A percentile compares a stretch with the other conserved stretches of the same genome.
phyloP scores from a whole-genome alignment of 2,329 filamentous ascomycete species.

The Spiromastix sp. region DNA sequence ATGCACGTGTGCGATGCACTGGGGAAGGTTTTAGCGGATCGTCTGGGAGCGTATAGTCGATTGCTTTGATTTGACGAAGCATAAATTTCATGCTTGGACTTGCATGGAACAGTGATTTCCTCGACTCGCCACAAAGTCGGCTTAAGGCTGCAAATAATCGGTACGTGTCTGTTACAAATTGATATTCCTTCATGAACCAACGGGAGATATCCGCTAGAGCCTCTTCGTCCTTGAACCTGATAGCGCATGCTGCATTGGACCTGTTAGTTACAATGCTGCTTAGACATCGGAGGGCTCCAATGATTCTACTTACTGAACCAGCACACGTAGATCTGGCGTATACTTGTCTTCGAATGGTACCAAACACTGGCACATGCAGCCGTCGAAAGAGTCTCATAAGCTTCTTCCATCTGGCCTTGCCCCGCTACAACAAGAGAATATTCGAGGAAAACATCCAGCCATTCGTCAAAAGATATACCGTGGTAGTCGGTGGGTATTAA shows the following conservation, averaged over 20 bases:
- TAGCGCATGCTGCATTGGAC: conserved; percentile 56
- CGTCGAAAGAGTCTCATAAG: conserved; percentile 70
- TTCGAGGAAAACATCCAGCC: conserved; percentile 84
- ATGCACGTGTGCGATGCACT: conserved; percentile 26
- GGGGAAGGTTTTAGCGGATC: conserved; percentile 31
- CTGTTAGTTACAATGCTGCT: conserved; percentile 6
- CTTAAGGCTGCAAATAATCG: conserved; percentile 73
- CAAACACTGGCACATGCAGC: conserved; percentile 76
- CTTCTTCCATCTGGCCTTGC: conserved; percentile 55
- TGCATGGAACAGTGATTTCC: conserved; percentile 55
- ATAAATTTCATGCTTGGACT: conserved; percentile 84
- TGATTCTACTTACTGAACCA: conserved; percentile 53
- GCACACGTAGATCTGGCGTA: conserved; percentile 63
- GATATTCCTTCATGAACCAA: conserved; percentile 74
- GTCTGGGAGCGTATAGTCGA: conserved; percentile 59
- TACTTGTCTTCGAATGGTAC: conserved; percentile 55
- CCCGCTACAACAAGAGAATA: conserved; percentile 70
- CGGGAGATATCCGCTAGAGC: conserved; percentile 65
- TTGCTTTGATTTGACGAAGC: conserved; percentile 78
- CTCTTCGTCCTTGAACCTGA: conserved; percentile 67
- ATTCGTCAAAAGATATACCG: conserved; percentile 69
- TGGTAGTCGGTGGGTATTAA: conserved; percentile 51
- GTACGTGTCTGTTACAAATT: conserved; percentile 71
- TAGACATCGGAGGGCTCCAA: background rate
- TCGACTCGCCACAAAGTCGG: conserved; percentile 60